Evolutionary conservation across 352 stramenopile genomes (phyloP), one percentile per base, ranked within the genome.

Genomic region (Phytophthora pseudosyringae): DNA sequence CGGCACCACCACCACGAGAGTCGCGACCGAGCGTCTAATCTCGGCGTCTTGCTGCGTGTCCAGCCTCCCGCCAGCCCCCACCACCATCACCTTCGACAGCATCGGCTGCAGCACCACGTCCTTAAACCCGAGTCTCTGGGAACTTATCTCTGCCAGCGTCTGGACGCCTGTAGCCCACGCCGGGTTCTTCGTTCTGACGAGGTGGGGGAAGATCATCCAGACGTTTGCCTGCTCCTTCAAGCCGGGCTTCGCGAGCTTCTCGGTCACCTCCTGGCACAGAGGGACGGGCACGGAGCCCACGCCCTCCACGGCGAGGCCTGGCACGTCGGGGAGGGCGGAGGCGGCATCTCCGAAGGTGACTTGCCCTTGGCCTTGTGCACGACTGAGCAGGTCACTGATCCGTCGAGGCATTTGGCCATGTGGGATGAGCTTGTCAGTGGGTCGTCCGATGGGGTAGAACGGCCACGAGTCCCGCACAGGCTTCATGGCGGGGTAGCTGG

Each of bases 181-280:
- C 1, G 33, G 15, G 38, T 65, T 67, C 38, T 54, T 67, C 59
- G 60, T 55, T 32, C 44, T 8, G 32, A 56, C 40, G 45, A 50
- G 59, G 21, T 49, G 4, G 3, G 41, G 32, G 11, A 31, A 28
- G 6, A 67, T 1, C 12, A 36, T 13, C 59, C 59, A 67, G 29
- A 54, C 25, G 21, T 54, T 39, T 5, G 29, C 31, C 5, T 53
- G 46, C 9, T 53, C 46, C 12, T 13, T n/a, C n/a, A 53, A 12
- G 5, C 16, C 32, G 21, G 13, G 29, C n/a, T 48, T 33, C 28
- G 52, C 18, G 11, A 48, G 29, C 15, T 36, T 49, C 26, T 41
- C 40, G 11, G 38, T 36, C 1, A 47, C 26, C 15, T 64, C 56
- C 10, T 51, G n/a, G 9, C 46, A 28, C 13, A 64, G n/a, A 3